phyloP scores from a whole-genome alignment of 2,329 filamentous ascomycete genomes.

The Calonectria hongkongensis region DNA sequence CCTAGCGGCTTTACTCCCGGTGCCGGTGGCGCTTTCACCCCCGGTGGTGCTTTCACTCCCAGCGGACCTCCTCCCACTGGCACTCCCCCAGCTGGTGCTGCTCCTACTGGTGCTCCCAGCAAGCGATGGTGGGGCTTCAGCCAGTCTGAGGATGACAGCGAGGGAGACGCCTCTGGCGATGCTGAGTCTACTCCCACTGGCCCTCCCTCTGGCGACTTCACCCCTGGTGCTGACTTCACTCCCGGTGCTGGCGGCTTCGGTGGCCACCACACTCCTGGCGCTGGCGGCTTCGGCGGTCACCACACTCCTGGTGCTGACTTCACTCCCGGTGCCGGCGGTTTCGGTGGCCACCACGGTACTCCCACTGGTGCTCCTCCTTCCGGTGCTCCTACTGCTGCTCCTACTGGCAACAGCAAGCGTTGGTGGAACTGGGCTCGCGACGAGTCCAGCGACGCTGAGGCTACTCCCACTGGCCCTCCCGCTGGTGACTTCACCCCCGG shows the following conservation, averaged over 20 bases:
- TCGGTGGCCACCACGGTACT: conserved; percentile 12
- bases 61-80: conserved; percentile 3
- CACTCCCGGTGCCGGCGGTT: conserved; percentile 16
- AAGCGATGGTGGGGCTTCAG: conserved; percentile 24
- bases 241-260: conserved; percentile 13
- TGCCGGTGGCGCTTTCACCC: conserved; percentile 27
- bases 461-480: conserved; percentile 17
- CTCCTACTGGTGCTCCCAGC: conserved; percentile 28
- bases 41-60: background rate
- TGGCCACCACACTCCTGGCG: conserved; percentile 21
- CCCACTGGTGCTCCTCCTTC: conserved; percentile 1
- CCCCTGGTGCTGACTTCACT: conserved; percentile 22
- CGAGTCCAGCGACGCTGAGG: conserved; percentile 12
- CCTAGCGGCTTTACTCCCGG: conserved; percentile 29
- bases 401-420: conserved; percentile 30
- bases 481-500: conserved; percentile 22
- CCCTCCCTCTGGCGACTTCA: conserved; percentile 23
- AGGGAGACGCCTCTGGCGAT: conserved; percentile 10
- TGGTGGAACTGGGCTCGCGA: conserved; percentile 12
- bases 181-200: conserved; percentile 14
- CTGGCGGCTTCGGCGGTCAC: conserved; percentile 31
- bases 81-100: conserved; percentile 27
- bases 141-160: conserved; percentile 15
- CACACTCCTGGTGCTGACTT: conserved; percentile 20
- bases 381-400: conserved; percentile 17